phyloP scores from a whole-genome alignment of 2,329 filamentous ascomycete genomes.

The Colletotrichum scovillei region DNA sequence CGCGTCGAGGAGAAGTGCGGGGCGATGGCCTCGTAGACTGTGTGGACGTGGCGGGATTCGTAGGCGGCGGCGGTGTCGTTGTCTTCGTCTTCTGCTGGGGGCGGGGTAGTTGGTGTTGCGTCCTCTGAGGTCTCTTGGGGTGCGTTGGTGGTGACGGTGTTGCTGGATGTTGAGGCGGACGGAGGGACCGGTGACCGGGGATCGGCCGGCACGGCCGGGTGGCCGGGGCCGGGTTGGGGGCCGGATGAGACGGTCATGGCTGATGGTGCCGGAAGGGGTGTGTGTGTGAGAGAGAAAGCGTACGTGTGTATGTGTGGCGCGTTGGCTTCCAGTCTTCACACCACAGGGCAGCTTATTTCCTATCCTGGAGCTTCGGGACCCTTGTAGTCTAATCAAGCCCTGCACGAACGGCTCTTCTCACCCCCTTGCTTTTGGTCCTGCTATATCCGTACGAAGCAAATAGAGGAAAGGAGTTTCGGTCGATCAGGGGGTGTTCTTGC shows the following conservation, averaged over 20 bases:
- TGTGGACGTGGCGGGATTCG: slow-evolving; percentile 89
- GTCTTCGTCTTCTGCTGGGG: slow-evolving; percentile 49
- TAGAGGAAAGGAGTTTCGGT: not conserved
- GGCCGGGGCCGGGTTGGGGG: slow-evolving; percentile 23
- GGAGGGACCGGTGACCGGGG: slow-evolving; percentile 8
- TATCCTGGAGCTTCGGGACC: not conserved
- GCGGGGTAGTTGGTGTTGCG: not conserved
- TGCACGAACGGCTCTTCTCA: not conserved
- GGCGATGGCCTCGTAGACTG: slow-evolving; percentile 89
- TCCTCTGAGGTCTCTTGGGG: not conserved
- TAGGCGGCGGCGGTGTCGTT: slow-evolving; percentile 58
- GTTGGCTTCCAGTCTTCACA: not conserved
- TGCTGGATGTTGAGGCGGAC: not conserved
- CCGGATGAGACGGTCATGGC: slow-evolving; percentile 21
- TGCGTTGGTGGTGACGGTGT: not conserved
- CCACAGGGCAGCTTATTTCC: not conserved
- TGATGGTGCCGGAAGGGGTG: not conserved
- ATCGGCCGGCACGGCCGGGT: slow-evolving; percentile 21
- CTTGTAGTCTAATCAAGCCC: not conserved
- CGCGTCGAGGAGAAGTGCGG: slow-evolving; percentile 85
- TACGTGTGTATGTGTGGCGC: not conserved
- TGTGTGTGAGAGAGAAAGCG: not conserved
- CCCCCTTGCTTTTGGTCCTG: not conserved
- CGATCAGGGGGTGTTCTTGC: not conserved
- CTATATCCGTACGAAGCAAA: not conserved